Evolutionary conservation across 129 eudicot species (phyloP).

Genomic region (Flaveria robusta): DNA sequence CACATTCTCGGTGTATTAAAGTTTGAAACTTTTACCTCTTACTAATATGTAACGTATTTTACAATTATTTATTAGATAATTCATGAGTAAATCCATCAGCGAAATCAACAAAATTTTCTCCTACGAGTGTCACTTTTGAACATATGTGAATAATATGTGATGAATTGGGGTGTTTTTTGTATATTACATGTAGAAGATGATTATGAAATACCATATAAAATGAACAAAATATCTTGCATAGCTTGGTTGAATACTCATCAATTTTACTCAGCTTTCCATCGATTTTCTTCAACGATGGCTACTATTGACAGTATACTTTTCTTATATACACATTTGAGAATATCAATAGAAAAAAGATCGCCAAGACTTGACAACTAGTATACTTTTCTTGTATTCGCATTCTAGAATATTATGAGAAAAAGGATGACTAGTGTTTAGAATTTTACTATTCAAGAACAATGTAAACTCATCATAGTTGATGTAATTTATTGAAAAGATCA

Average conservation of each 20-base stretch:
- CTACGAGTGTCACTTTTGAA: no score
- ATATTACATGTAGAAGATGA: no score
- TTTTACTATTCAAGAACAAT: not conserved
- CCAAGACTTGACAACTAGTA: not conserved
- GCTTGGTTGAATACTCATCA: not conserved
- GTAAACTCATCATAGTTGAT: not conserved
- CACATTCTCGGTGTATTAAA: not conserved
- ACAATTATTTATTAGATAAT: not conserved
- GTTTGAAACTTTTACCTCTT: not conserved
- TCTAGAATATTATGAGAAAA: not conserved
- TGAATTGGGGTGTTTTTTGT: no score
- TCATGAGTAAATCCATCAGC: not conserved
- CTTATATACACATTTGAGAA: not conserved
- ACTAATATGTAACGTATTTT: not conserved
- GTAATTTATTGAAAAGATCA: no score
- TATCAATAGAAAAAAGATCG: not conserved
- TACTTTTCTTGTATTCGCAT: not conserved
- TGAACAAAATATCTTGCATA: no score
- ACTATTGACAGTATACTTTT: not conserved
- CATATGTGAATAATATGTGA: no score
- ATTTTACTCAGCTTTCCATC: not conserved
- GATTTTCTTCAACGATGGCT: slow-evolving; percentile 1
- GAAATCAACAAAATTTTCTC: no score
- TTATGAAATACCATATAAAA: no score
- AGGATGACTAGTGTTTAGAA: not conserved